phyloP scores from a whole-genome alignment of 2,329 filamentous ascomycete genomes.

The Chalara sp. region DNA sequence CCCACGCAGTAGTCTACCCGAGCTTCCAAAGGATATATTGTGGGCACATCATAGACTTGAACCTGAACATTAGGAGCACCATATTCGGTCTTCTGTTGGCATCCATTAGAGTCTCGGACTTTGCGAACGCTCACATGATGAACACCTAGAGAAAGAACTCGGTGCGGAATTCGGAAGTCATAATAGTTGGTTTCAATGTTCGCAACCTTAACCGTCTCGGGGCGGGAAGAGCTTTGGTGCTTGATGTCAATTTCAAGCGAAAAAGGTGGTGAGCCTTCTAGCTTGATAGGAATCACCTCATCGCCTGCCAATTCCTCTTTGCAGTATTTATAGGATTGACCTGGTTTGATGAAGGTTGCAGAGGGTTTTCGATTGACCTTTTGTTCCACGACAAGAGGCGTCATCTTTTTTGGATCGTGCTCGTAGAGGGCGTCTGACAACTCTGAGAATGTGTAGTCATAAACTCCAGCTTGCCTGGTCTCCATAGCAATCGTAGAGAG shows the following conservation, averaged over 20 bases:
- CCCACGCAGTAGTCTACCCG: slow-evolving; percentile 90
- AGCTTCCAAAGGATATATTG: slow-evolving; percentile 80
- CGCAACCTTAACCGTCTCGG: slow-evolving; percentile 75
- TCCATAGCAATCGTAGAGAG: slow-evolving; percentile 79
- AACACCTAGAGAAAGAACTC: slow-evolving; percentile 78
- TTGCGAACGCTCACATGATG: slow-evolving; percentile 86
- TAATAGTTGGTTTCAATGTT: slow-evolving; percentile 71
- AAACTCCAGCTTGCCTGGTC: slow-evolving; percentile 72
- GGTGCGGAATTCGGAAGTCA: slow-evolving; percentile 76
- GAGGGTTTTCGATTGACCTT: slow-evolving; percentile 77
- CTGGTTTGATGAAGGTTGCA: slow-evolving; percentile 75
- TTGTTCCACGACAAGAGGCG: slow-evolving; percentile 68
- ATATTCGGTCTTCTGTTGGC: slow-evolving; percentile 68
- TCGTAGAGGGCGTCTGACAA: slow-evolving; percentile 84
- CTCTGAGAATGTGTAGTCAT: slow-evolving; percentile 79
- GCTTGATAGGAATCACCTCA: slow-evolving; percentile 79
- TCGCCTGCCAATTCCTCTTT: slow-evolving; percentile 75
- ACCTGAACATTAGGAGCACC: slow-evolving; percentile 77
- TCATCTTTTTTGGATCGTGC: slow-evolving; percentile 58
- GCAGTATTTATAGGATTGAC: slow-evolving; percentile 94
- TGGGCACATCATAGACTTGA: slow-evolving; percentile 86
- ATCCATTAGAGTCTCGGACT: slow-evolving; percentile 81
- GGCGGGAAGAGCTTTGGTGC: slow-evolving; percentile 73
- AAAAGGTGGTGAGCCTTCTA: slow-evolving; percentile 83
- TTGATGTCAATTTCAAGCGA: slow-evolving; percentile 88